phyloP scores from a whole-genome alignment of 768 basidiomycete species.

The Boletus rubropictus region DNA sequence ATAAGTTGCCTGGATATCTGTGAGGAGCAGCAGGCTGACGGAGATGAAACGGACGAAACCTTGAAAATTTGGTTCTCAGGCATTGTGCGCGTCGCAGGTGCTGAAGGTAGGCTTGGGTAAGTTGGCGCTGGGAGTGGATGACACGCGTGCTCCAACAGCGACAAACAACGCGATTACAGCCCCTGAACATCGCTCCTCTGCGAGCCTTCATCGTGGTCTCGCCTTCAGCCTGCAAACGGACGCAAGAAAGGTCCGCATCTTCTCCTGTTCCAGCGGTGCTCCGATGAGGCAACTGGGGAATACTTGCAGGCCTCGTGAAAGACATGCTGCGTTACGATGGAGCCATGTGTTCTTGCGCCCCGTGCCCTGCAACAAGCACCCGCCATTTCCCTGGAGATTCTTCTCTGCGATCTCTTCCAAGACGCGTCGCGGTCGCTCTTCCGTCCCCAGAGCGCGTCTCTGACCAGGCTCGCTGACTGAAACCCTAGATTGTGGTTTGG shows the following conservation, averaged over 20 bases:
- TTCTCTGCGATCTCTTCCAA: neutral
- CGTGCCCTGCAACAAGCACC: conserved; percentile 9
- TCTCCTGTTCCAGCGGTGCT: neutral
- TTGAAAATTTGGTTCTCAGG: conserved; percentile 87
- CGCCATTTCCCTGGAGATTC: neutral
- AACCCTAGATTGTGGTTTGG: conserved; percentile 24
- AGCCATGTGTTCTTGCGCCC: conserved; percentile 14
- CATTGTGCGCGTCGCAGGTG: conserved; percentile 38
- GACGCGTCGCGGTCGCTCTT: conserved; percentile 1
- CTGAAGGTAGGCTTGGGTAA: conserved; percentile 1
- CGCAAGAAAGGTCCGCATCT: neutral
- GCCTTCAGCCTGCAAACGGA: neutral
- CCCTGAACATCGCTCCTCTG: conserved; percentile 8
- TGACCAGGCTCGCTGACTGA: neutral
- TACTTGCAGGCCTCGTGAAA: conserved; percentile 15
- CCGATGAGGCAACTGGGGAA: neutral
- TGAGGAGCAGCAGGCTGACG: conserved; percentile 1
- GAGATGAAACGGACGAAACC: conserved; percentile 35
- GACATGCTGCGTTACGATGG: conserved; percentile 11
- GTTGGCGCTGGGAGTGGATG: conserved; percentile 17
- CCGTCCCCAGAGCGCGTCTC: neutral
- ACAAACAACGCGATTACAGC: conserved; percentile 35
- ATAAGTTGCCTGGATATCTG: conserved; percentile 65
- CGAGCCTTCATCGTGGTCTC: neutral
- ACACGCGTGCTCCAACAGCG: conserved; percentile 37